A percentile compares a stretch with the other conserved stretches of the same genome.
phyloP scores from a whole-genome alignment of 1,284 basidiomycete genomes.

The Sanghuangporus sanghuang region DNA sequence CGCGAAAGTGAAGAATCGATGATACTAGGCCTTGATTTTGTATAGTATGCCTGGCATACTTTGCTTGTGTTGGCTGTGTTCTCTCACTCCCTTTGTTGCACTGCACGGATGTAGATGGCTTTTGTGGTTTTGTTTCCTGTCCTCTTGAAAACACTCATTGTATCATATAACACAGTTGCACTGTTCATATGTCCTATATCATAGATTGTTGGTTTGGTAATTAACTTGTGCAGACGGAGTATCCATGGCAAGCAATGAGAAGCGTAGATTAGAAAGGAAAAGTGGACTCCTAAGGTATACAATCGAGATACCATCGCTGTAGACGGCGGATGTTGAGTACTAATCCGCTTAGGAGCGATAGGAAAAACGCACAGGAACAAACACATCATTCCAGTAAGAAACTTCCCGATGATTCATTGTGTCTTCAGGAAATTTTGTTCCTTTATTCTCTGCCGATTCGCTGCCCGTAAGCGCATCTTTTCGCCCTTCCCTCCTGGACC shows the following conservation, averaged over 20 bases:
- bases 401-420: conserved; percentile 34
- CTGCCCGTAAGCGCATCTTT: conserved; percentile 51
- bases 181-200: neutral
- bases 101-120: neutral
- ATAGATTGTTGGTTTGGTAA: neutral
- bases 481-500: conserved; percentile 68
- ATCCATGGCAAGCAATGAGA: neutral
- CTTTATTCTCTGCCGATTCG: conserved; percentile 61
- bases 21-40: conserved; percentile 16
- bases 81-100: neutral
- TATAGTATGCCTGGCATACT: neutral
- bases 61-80: neutral
- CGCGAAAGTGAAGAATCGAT: conserved; percentile 12
- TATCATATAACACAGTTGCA: neutral
- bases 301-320: neutral
- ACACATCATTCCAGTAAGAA: neutral
- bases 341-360: neutral
- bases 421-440: conserved; percentile 77
- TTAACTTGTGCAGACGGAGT: neutral
- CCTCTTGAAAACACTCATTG: neutral
- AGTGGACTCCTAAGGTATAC: neutral
- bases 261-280: too few relatives aligned
- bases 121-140: neutral
- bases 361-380: neutral
- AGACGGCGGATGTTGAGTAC: neutral